Evolutionary conservation across 768 basidiomycete genomes (phyloP), one percentile per base, ranked within the genome.

Genomic region (Rhodotorula kratochvilovae): DNA sequence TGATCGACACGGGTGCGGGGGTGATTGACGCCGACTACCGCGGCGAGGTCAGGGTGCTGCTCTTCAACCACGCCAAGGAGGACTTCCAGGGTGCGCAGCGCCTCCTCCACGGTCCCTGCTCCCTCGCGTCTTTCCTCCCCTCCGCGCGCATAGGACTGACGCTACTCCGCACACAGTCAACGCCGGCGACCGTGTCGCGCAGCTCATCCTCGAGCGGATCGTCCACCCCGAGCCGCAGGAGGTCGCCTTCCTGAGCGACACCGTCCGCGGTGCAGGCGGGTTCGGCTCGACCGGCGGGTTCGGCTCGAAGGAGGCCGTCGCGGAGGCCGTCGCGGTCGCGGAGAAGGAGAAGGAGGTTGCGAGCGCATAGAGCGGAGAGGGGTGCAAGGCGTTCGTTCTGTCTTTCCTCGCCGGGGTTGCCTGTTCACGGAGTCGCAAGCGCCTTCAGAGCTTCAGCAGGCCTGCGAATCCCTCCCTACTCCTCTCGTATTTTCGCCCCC

Each of bases 21-120:
- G 96, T 99, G 13, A 86, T 99, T 61, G 96, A 99, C 73, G 91
- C 92, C 13, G 96, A 99, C 80, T 98, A 99, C 81, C 85, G 96
- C 63, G 96, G 96, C 31, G 83, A 87, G 21, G 86, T 99, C 57
- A 92, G 89, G 78, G 91, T 98, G 46, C 84, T 99, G 39, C 84
- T 99, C 55, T 97, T 92, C 86, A 98, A 99, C 79, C 86, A 88
- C 66, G 89, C 89, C 0, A 91, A 96, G 80, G 83, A 86, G 68
- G 92, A 97, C 77, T 99, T 97, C 78, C 82, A 89, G 81, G 88
- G 93, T 90, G 46, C 63, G 79, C n/a, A n/a, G n/a, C n/a, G n/a
- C n/a, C n/a, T 73, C 25, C 33, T 19, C n/a, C n/a, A 13, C 5
- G 25, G 25, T 27, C 31, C 31, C 43, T 51, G 33, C 27, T n/a